Evolutionary conservation across 257 asterid genomes (phyloP).

Genomic region (Solanum chiquidenum): DNA sequence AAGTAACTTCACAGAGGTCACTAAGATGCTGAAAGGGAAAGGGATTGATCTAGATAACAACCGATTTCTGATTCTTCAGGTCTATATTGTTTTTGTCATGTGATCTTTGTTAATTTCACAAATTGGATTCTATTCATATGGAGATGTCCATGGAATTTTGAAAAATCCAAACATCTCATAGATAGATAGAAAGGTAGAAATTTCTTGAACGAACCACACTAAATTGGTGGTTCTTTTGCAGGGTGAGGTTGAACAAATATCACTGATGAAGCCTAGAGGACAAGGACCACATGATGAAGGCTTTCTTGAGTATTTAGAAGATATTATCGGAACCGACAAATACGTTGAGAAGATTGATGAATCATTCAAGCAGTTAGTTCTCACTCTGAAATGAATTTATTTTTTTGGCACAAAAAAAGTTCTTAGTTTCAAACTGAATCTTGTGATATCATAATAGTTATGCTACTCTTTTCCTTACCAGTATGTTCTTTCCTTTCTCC

Average conservation of each 20-base stretch:
- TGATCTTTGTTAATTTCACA: background rate
- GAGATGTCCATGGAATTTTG: background rate
- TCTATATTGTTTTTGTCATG: slow-evolving; percentile 4
- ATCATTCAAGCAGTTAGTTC: slow-evolving; percentile 72
- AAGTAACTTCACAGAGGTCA: slow-evolving; percentile 94
- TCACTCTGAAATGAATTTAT: background rate
- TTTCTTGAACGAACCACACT: background rate
- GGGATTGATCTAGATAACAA: slow-evolving; percentile 96
- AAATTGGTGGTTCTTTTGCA: slow-evolving; percentile 17
- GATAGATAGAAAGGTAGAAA: background rate
- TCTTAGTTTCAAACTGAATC: background rate
- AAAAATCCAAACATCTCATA: background rate
- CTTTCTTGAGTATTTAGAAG: slow-evolving; percentile 96
- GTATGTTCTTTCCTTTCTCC: background rate
- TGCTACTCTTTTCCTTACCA: background rate
- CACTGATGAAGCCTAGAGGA: slow-evolving; percentile 95
- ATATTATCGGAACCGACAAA: slow-evolving; percentile 92
- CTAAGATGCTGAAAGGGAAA: slow-evolving; percentile 83
- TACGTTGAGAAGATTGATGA: slow-evolving; percentile 94
- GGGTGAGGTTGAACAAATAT: slow-evolving; percentile 99
- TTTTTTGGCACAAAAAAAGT: background rate
- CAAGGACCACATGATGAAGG: slow-evolving; percentile 99
- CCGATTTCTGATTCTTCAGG: slow-evolving; percentile 97
- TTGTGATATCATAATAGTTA: background rate
- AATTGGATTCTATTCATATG: background rate